Percentiles rank a stretch among this genome's conserved stretches.
Conservation (phyloP, 805 yeast species). For the Myxozyma mucilagina region DNA sequence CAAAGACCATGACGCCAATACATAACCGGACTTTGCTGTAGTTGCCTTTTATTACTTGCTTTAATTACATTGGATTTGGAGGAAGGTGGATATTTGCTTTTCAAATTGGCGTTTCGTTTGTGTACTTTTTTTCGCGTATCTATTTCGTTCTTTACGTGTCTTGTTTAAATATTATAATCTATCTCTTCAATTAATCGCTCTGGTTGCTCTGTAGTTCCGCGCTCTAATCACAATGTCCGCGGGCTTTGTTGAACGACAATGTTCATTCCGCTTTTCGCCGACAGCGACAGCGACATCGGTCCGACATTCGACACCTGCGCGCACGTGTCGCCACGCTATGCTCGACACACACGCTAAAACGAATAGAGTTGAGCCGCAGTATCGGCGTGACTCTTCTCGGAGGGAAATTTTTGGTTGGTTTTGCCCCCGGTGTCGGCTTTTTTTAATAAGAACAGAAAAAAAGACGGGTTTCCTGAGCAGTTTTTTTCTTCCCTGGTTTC, state of each 20-base stretch:
- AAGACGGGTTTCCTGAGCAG: no score
- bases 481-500: not conserved
- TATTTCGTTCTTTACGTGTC: no score
- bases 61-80: not conserved
- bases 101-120: not conserved
- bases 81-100: not conserved
- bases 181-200: no score
- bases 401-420: slow-evolving; percentile 3
- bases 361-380: not conserved
- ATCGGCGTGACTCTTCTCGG: slow-evolving; percentile 4
- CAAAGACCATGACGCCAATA: slow-evolving; percentile 4
- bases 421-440: not conserved
- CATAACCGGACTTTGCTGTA: slow-evolving; percentile 5
- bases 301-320: not conserved
- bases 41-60: not conserved
- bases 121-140: no score
- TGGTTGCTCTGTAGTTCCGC: no score
- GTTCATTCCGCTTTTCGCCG: not conserved
- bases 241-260: no score
- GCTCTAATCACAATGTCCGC: no score
- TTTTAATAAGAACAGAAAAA: not conserved
- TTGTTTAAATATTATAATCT: no score
- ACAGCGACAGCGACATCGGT: not conserved
- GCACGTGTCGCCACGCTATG: not conserved
- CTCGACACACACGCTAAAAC: not conserved